Evolutionary conservation across 768 basidiomycete genomes (phyloP).

Genomic region (Suillus occidentalis): DNA sequence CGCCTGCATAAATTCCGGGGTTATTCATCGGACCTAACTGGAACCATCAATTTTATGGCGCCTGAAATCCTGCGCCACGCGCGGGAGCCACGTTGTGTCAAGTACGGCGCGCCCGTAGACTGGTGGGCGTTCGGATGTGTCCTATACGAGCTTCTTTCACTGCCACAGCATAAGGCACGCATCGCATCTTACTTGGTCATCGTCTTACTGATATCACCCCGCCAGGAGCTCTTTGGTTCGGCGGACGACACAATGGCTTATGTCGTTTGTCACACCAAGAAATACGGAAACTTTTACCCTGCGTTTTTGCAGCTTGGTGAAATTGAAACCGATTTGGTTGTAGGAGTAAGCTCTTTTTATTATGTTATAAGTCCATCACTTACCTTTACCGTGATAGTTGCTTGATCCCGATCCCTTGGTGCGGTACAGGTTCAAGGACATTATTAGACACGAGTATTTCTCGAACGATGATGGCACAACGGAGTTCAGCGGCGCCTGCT

Average conservation of each 20-base stretch:
- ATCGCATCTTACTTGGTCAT: not conserved
- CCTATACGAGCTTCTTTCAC: constrained; percentile 37
- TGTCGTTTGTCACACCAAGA: constrained; percentile 18
- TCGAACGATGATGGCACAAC: constrained; percentile 10
- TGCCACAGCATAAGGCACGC: constrained; percentile 22
- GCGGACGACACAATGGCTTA: constrained; percentile 23
- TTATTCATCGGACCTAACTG: constrained; percentile 30
- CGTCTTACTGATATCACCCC: not conserved
- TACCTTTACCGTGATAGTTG: not conserved
- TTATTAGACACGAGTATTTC: constrained; percentile 6
- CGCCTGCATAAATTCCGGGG: constrained; percentile 14
- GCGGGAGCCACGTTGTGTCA: constrained; percentile 1
- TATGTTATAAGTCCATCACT: not conserved
- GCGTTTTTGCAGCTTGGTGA: constrained; percentile 23
- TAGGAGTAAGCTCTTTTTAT: constrained; percentile 26
- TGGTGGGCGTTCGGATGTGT: constrained; percentile 46
- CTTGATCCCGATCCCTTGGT: not conserved
- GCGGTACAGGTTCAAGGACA: not conserved
- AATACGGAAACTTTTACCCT: constrained; percentile 7
- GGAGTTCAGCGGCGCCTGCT: constrained; percentile 24
- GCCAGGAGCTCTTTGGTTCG: constrained; percentile 34
- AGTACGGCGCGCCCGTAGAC: constrained; percentile 36
- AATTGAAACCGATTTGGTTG: constrained; percentile 27
- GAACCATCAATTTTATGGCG: constrained; percentile 40
- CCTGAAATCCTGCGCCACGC: constrained; percentile 39